Evolutionary conservation across 331 rosid genomes (phyloP).

Genomic region (Rhamnella rubrinervis): DNA sequence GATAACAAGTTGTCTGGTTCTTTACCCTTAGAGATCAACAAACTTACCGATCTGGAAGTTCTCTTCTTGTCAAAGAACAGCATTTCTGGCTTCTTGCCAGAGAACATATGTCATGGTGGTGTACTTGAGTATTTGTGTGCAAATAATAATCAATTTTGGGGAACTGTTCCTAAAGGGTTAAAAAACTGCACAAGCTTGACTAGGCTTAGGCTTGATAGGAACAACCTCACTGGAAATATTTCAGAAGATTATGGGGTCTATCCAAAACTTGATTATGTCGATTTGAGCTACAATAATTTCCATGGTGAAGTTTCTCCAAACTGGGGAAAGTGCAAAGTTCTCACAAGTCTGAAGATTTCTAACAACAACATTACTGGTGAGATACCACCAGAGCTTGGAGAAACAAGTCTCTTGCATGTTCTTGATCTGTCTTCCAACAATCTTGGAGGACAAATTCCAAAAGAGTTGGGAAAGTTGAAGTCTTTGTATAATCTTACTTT

Average conservation of each 20-base stretch:
- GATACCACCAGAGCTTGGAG: conserved; percentile 23
- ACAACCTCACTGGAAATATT: conserved; percentile 19
- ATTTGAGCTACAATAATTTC: conserved; percentile 16
- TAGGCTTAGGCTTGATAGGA: conserved; percentile 21
- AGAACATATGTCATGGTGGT: too few relatives aligned
- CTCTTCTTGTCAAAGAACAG: too few relatives aligned
- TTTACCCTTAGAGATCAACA: too few relatives aligned
- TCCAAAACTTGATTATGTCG: conserved; percentile 22
- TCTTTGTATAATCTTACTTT: conserved; percentile 16
- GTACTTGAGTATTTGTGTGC: too few relatives aligned
- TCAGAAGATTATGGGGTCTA: conserved; percentile 22
- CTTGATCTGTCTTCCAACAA: conserved; percentile 13
- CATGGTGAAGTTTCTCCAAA: conserved; percentile 19
- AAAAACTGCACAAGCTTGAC: conserved; percentile 19
- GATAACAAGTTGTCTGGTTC: too few relatives aligned
- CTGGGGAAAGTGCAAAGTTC: conserved; percentile 21
- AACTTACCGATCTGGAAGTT: too few relatives aligned
- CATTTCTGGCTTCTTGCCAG: too few relatives aligned
- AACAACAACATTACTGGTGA: conserved; percentile 15
- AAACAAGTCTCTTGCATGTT: conserved; percentile 16
- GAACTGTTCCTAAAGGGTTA: conserved; percentile 21
- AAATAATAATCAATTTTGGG: conserved; percentile 13
- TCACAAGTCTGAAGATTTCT: conserved; percentile 23
- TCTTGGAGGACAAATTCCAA: conserved; percentile 15
- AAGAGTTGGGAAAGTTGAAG: conserved; percentile 14